Conservation (phyloP, 805 yeast genomes). For the Myxozyma lipomycoides region DNA sequence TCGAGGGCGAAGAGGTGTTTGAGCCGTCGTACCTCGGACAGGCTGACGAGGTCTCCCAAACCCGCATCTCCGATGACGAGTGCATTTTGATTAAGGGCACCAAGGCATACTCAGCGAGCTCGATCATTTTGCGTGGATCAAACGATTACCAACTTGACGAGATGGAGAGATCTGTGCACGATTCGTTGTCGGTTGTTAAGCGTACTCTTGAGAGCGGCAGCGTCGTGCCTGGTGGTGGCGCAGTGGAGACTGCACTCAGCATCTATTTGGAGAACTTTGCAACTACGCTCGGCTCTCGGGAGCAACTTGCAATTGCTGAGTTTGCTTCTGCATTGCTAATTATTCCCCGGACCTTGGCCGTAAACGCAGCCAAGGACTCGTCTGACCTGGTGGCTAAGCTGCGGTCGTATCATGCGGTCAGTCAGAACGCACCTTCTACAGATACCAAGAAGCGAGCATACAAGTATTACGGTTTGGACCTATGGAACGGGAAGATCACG, state of each 20-base stretch:
- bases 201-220: constrained; percentile 90
- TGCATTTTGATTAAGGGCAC: constrained; percentile 90
- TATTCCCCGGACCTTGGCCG: constrained; percentile 95
- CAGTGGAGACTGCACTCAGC: constrained; percentile 95
- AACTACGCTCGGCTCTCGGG: constrained; percentile 95
- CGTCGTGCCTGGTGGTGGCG: constrained; percentile 99
- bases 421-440: constrained; percentile 79
- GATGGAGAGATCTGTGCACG: constrained; percentile 97
- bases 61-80: constrained; percentile 91
- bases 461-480: constrained; percentile 87
- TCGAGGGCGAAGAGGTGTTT: constrained; percentile 93
- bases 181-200: constrained; percentile 89
- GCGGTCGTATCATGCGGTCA: constrained; percentile 93
- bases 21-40: constrained; percentile 79
- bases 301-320: constrained; percentile 96
- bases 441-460: constrained; percentile 81
- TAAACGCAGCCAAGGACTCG: constrained; percentile 96
- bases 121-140: constrained; percentile 91
- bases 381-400: constrained; percentile 91
- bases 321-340: constrained; percentile 85
- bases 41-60: constrained; percentile 89
- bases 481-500: constrained; percentile 85
- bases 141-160: constrained; percentile 92
- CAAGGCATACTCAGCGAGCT: constrained; percentile 83
- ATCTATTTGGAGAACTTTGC: constrained; percentile 95